Evolutionary conservation across 1,284 basidiomycete genomes (phyloP).

Genomic region (Moniliella sp.): DNA sequence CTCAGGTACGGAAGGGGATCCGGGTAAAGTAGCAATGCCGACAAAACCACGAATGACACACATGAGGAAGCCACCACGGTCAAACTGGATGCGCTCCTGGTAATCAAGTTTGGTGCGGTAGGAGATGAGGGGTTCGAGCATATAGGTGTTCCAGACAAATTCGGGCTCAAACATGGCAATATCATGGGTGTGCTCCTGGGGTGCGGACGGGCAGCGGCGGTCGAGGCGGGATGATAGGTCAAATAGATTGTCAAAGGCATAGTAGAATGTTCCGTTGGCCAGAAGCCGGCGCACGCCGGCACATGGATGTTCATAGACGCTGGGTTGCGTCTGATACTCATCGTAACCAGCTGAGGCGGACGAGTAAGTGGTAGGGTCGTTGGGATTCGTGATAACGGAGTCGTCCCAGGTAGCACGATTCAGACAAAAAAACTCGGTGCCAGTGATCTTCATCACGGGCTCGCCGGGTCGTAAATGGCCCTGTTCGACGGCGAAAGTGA

Average conservation of each 20-base stretch:
- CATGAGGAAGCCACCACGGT: conserved; percentile 34
- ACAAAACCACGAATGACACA: conserved; percentile 69
- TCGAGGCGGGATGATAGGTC: conserved; percentile 43
- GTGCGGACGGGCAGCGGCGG: too few relatives aligned
- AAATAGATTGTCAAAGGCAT: conserved; percentile 57
- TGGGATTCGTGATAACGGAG: conserved; percentile 6
- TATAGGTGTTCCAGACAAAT: conserved; percentile 58
- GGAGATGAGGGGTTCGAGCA: conserved; percentile 55
- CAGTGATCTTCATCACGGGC: conserved; percentile 11
- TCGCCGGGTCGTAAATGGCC: conserved; percentile 14
- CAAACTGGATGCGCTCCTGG: conserved; percentile 48
- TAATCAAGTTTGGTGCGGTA: conserved; percentile 54
- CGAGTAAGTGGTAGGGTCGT: conserved; percentile 5
- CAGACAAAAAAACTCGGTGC: conserved; percentile 24
- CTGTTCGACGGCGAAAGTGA: conserved; percentile 11
- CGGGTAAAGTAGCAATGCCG: conserved; percentile 44
- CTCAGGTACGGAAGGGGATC: too few relatives aligned
- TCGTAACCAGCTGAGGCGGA: conserved; percentile 6
- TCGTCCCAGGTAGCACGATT: conserved; percentile 20
- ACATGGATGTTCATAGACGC: conserved; percentile 63
- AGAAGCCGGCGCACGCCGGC: conserved; percentile 71
- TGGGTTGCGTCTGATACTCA: conserved; percentile 10
- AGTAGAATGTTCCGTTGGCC: conserved; percentile 79
- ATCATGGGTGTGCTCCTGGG: conserved; percentile 34
- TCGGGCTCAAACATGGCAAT: conserved; percentile 6